phyloP scores from a whole-genome alignment of 371 early-diverging fungal species.

The Choanephora cucurbitarum region DNA sequence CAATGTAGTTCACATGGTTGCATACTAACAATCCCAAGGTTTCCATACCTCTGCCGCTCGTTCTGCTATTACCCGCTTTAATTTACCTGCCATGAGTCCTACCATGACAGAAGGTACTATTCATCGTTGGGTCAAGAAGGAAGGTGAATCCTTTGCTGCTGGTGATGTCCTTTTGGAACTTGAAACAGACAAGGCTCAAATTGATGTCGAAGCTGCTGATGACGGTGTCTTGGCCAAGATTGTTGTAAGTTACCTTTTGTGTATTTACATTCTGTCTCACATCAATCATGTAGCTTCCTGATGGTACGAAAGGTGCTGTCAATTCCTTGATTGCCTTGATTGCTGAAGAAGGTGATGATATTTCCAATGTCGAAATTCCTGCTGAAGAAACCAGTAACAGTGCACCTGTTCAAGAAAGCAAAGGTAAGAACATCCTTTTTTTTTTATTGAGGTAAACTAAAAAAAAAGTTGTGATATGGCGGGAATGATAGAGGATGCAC shows the following conservation, averaged over 20 bases:
- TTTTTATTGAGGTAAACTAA: too few relatives aligned
- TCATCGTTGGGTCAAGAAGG: constrained; percentile 86
- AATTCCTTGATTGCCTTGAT: constrained; percentile 81
- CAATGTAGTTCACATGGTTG: too few relatives aligned
- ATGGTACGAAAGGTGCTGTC: constrained; percentile 65
- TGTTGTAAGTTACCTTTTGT: constrained; percentile 67
- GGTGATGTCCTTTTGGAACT: constrained; percentile 92
- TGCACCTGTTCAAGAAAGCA: constrained; percentile 25
- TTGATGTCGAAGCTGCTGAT: constrained; percentile 95
- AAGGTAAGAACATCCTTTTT: too few relatives aligned
- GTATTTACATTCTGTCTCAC: neutral
- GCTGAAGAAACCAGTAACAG: constrained; percentile 43
- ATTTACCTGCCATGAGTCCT: constrained; percentile 95
- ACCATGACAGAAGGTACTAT: constrained; percentile 97
- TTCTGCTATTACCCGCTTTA: constrained; percentile 68
- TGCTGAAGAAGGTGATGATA: constrained; percentile 90
- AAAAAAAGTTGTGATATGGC: too few relatives aligned
- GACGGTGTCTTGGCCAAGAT: constrained; percentile 95
- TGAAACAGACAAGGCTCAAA: constrained; percentile 97
- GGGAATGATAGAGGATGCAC: constrained; percentile 17
- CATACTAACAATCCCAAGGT: too few relatives aligned
- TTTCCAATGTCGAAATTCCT: constrained; percentile 74
- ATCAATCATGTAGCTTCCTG: constrained; percentile 52
- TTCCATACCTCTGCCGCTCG: constrained; percentile 63
- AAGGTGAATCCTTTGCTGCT: constrained; percentile 82